Conservation (phyloP, 2,329 filamentous ascomycete genomes). For the Ophiostoma himal-ulmi region DNA sequence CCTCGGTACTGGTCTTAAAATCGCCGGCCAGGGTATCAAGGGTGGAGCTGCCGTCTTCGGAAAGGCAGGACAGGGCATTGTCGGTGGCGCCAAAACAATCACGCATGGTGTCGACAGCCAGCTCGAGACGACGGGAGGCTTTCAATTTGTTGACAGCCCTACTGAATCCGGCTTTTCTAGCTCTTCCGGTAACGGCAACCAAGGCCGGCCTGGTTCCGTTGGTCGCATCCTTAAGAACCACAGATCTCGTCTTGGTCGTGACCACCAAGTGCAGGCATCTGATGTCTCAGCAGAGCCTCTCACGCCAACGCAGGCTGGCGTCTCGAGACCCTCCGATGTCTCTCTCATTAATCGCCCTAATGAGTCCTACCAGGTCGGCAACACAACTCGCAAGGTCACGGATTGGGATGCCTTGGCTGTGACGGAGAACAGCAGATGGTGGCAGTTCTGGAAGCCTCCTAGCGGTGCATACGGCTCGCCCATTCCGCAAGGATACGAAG, state of each 20-base stretch:
- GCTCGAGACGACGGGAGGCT: constrained; percentile 52
- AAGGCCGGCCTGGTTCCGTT: constrained; percentile 26
- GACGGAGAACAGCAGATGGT: constrained; percentile 47
- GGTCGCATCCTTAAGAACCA: constrained; percentile 29
- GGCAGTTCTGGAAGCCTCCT: constrained; percentile 61
- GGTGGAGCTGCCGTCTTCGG: constrained; percentile 40
- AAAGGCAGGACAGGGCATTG: constrained; percentile 41
- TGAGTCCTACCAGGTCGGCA: constrained; percentile 32
- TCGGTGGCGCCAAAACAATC: constrained; percentile 42
- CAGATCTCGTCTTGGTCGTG: background rate
- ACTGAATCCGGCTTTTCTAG: background rate
- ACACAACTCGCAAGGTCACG: constrained; percentile 48
- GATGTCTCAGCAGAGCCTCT: constrained; percentile 11
- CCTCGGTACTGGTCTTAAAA: constrained; percentile 38
- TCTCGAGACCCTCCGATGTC: constrained; percentile 33
- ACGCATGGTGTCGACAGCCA: constrained; percentile 47
- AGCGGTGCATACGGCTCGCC: constrained; percentile 56
- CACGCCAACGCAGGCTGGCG: background rate
- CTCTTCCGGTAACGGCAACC: constrained; percentile 19
- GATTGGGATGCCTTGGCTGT: constrained; percentile 47
- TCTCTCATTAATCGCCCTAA: constrained; percentile 24
- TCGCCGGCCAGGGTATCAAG: constrained; percentile 47
- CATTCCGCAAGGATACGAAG: constrained; percentile 51
- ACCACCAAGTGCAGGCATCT: constrained; percentile 7
- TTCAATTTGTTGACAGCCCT: constrained; percentile 35